Percentiles rank a stretch among this genome's conserved stretches.
phyloP scores from a whole-genome alignment of 257 asterid species.

The Przewalskia tangutica region DNA sequence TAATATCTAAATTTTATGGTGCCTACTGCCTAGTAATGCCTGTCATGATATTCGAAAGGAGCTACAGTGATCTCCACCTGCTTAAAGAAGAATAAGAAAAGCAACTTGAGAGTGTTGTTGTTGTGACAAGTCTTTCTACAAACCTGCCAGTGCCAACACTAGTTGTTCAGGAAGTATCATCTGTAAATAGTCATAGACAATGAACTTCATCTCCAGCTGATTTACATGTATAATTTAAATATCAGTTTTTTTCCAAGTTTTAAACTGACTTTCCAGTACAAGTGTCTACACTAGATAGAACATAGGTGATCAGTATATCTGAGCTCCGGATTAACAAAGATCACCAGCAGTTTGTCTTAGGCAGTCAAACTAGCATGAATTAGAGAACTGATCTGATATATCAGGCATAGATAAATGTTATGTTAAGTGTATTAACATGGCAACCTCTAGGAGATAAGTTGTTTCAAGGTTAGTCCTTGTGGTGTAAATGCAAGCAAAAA shows the following conservation, averaged over 20 bases:
- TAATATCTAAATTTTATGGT: not conserved
- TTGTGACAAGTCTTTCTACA: no score
- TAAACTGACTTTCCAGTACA: not conserved
- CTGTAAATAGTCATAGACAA: not conserved
- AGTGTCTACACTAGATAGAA: not conserved
- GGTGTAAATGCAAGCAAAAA: not conserved
- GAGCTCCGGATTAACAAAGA: not conserved
- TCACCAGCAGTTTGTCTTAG: not conserved
- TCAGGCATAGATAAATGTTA: not conserved
- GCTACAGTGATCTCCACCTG: not conserved
- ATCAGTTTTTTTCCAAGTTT: not conserved
- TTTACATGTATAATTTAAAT: not conserved
- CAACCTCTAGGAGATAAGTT: not conserved
- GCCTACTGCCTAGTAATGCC: not conserved
- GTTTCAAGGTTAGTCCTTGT: not conserved
- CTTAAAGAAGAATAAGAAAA: not conserved
- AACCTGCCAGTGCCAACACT: no score
- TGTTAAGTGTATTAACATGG: not conserved
- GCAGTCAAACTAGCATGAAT: not conserved
- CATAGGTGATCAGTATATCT: not conserved
- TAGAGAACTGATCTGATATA: not conserved
- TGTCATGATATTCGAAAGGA: not conserved
- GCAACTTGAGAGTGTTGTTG: no score
- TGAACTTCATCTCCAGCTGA: not conserved
- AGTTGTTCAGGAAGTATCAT: not conserved